Conservation (phyloP, 176 grass and related monocot species). For the Saccharum spontaneum region DNA sequence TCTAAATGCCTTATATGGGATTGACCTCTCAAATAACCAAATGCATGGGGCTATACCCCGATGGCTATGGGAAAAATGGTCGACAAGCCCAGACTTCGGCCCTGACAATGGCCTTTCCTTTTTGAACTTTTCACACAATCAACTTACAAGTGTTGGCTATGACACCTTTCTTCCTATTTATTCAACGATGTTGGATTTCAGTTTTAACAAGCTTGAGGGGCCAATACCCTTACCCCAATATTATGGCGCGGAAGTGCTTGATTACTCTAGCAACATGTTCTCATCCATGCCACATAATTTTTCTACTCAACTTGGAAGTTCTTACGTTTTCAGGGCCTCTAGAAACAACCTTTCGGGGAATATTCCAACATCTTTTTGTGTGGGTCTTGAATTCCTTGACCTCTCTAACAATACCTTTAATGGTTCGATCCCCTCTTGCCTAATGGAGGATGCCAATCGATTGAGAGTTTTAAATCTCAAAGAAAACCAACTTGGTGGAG, state of each 20-base stretch:
- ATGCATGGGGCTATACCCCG: conserved; percentile 43
- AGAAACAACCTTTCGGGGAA: conserved; percentile 16
- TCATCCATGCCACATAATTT: conserved; percentile 19
- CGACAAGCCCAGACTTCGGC: too few relatives aligned
- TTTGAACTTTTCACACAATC: conserved; percentile 34
- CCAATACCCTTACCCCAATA: conserved; percentile 2
- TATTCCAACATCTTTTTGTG: conserved; percentile 25
- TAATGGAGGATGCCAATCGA: neutral
- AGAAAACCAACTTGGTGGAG: conserved; percentile 16
- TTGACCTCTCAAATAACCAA: conserved; percentile 69
- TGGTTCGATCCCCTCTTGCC: conserved; percentile 18
- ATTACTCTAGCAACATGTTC: conserved; percentile 25
- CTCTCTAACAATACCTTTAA: conserved; percentile 26
- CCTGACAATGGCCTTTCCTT: neutral
- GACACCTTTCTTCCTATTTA: neutral
- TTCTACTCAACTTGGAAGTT: neutral
- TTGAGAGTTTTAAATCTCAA: conserved; percentile 13
- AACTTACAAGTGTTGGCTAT: conserved; percentile 39
- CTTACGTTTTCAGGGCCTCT: conserved; percentile 14
- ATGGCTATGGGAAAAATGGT: conserved; percentile 37
- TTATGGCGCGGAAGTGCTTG: neutral
- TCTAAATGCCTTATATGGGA: neutral
- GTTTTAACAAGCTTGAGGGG: conserved; percentile 24
- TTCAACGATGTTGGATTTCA: neutral
- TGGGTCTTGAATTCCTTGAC: neutral